Evolutionary conservation across 2,329 filamentous ascomycete genomes (phyloP).

Genomic region (Fusarium metavorans): DNA sequence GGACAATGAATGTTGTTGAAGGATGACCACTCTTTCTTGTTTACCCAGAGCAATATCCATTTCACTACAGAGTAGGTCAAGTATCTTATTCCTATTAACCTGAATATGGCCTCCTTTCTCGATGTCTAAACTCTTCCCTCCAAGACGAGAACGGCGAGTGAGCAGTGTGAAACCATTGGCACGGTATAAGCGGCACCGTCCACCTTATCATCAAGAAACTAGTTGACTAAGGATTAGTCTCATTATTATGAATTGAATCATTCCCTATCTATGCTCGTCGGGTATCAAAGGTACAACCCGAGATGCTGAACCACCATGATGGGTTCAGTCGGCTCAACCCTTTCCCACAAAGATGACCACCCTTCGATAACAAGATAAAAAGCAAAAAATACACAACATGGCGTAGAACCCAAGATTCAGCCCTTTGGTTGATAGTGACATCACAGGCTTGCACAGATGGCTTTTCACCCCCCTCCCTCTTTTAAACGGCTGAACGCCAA

Average conservation of each 20-base stretch:
- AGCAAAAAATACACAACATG: not conserved
- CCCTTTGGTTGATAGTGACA: not conserved
- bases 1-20: not conserved
- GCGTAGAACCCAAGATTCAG: not conserved
- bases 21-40: not conserved
- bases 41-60: not conserved
- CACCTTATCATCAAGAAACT: not conserved
- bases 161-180: not conserved
- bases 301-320: not conserved
- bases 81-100: not conserved
- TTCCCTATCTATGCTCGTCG: not conserved
- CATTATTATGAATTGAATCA: not conserved
- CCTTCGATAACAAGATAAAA: not conserved
- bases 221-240: not conserved
- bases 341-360: not conserved
- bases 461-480: not conserved
- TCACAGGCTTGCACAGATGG: not conserved
- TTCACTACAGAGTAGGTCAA: not conserved
- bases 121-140: not conserved
- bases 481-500: not conserved
- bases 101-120: not conserved
- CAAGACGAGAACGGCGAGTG: not conserved
- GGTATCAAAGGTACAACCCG: conserved; percentile 1
- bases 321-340: conserved; percentile 5
- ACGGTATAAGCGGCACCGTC: not conserved